Percentiles rank a stretch among this genome's conserved stretches.
Conservation (phyloP, 768 basidiomycete genomes). For the Lactifluus subvellereus region DNA sequence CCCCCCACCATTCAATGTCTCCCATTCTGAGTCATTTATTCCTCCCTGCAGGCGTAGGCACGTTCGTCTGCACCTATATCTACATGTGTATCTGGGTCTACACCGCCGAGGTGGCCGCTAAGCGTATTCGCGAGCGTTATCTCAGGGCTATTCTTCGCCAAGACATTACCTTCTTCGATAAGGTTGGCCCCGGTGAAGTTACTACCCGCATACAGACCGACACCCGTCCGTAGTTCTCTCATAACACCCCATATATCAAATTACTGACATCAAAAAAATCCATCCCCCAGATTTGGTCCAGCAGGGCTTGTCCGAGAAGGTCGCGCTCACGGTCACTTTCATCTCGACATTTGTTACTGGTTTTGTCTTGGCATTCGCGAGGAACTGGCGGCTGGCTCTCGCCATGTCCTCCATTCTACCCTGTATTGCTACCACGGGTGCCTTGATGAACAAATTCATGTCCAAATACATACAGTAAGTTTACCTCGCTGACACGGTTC, state of each 20-base stretch:
- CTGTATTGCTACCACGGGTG: constrained; percentile 71
- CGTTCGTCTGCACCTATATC: constrained; percentile 64
- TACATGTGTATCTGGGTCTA: constrained; percentile 72
- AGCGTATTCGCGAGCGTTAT: constrained; percentile 80
- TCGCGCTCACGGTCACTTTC: constrained; percentile 63
- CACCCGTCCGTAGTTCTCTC: constrained; percentile 49
- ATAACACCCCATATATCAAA: neutral
- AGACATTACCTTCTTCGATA: constrained; percentile 86
- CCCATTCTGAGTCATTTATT: neutral
- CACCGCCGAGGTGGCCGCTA: constrained; percentile 78
- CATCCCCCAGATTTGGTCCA: constrained; percentile 67
- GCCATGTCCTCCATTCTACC: constrained; percentile 79
- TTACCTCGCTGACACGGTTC: neutral
- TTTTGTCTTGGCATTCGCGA: constrained; percentile 66
- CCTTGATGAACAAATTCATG: constrained; percentile 62
- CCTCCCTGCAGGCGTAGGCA: constrained; percentile 54
- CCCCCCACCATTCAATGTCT: neutral
- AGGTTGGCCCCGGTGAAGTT: constrained; percentile 88
- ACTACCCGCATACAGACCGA: constrained; percentile 90
- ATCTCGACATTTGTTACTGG: constrained; percentile 70
- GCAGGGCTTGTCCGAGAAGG: constrained; percentile 88
- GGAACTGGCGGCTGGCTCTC: constrained; percentile 78
- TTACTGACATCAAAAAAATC: neutral
- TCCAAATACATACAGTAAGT: constrained; percentile 60
- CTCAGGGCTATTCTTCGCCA: constrained; percentile 77